Base-by-base conservation (phyloP, 116 monocot genomes). In the Zostera marina region DNA sequence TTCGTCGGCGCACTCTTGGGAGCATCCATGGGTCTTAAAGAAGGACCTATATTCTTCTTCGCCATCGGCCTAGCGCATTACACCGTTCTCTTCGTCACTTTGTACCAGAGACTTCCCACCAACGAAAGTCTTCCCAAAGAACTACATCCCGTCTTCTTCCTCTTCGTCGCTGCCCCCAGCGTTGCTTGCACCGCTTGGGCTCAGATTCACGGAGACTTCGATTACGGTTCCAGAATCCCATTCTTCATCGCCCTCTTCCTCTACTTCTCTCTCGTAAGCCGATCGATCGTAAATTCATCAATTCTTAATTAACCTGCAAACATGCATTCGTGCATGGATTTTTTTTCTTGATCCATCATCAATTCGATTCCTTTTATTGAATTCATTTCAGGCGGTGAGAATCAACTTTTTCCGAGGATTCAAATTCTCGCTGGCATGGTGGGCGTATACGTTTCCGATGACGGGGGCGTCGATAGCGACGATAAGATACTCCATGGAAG, bases 381-480 rank as follows among this genome's bases (percentile, higher is more conserved):
- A n/a, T n/a, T n/a, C n/a, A n/a, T n/a, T n/a, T n/a, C 74, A 91
- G 91, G 91, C 75, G 4, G 86, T 91, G 62, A 65, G 91, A 25
- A 70, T 91, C 14, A 85, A 91, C 45, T 85, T 91, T 46, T 91
- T 91, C 48, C 69, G 91, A 26, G 91, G 91, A 41, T 80, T 85
- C 77, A 88, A 79, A 46, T 92, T 92, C 74, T 92, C 92, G 10
- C 64, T 92, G 5, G 72, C 92, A 19, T 92, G 92, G 92, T 92
- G 92, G 92, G 87, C 87, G 9, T 92, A 92, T 48, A 87, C 92
- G 17, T 80, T 83, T 52, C 87, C 92, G 22, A 92, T 75, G 87
- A 78, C 87, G 0, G 81, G 78, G 0, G 83, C 80, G 19, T 56
- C 92, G 6, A 74, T 87, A 19, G 83, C 92, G 0, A 78, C 83